Base-by-base conservation (phyloP, 2,329 filamentous ascomycete species). In the Coniochaeta sp. region DNA sequence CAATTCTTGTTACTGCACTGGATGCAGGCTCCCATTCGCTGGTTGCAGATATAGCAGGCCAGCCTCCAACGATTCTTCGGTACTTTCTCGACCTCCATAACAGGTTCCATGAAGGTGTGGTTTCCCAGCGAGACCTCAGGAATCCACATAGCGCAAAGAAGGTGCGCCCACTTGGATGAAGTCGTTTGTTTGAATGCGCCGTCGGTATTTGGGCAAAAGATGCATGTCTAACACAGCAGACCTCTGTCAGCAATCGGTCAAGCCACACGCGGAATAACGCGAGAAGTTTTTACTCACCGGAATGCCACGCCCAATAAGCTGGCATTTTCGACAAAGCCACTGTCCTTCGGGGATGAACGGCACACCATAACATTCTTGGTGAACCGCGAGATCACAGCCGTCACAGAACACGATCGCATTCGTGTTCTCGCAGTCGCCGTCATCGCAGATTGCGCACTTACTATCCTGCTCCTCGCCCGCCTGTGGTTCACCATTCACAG, bases 371-470 rank as follows among this genome's bases (percentile, higher is more conserved):
- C 95, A 99, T 77, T 99, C 95, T 73, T 99, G 95, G 74, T 99
- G 95, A 11, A 99, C 95, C 3, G 95, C 95, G 58, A 99, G 79
- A 74, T 99, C 96, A 74, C 95, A 99, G 3, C 95, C 95, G 71
- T 99, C 95, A 72, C 95, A 99, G 71, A 99, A 99, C 24, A 99
- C 95, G 69, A 99, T 99, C 1, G 95, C 95, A 70, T 99, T 99
- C 24, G 95, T 96, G 73, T 99, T 99, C 76, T 99, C 95, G 70
- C 95, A 99, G 71, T 99, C 95, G n/a, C 95, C 95, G 70, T 99
- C 95, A 71, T 99, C 95, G 72, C 95, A 99, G 61, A 99, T 96
- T 24, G 91, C 93, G 71, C 95, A 99, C 74, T 96, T 98, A 67
- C 89, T 96, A 73, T 99, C 95, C 67, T 95, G 93, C 74, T 98